A percentile compares a stretch with the other conserved stretches of the same genome.
These are phyloP conservation scores for Pyronema omphalodes DNA, from an alignment of 495 filamentous ascomycete genomes.

Conservation along the genomic window DNA sequence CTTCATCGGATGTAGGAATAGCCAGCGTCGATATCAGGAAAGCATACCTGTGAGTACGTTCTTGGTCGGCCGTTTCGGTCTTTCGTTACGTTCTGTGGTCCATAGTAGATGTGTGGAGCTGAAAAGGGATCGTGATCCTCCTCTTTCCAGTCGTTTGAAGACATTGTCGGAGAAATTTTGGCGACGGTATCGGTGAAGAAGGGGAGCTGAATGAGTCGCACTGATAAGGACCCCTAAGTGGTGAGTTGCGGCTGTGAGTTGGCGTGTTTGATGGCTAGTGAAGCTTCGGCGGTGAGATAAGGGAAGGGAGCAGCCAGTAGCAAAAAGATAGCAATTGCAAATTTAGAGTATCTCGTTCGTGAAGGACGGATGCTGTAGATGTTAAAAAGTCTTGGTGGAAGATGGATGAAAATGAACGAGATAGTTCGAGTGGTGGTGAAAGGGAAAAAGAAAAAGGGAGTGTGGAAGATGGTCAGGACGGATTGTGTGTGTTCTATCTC, in stretches of 20 bases:
- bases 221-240: no score
- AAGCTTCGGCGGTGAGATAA: neutral
- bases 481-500: neutral
- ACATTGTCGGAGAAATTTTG: neutral
- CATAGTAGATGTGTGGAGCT: slow-evolving; percentile 34
- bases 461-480: neutral
- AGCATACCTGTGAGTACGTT: slow-evolving; percentile 30
- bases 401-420: neutral
- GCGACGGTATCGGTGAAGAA: neutral
- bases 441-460: neutral
- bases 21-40: neutral
- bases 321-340: neutral
- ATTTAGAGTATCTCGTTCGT: neutral
- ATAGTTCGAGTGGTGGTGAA: neutral
- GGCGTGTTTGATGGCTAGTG: neutral
- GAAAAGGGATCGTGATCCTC: slow-evolving; percentile 30
- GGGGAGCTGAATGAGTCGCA: no score
- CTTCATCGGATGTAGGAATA: neutral
- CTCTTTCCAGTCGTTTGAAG: slow-evolving; percentile 3
- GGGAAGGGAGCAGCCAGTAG: neutral
- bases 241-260: neutral
- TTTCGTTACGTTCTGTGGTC: slow-evolving; percentile 25
- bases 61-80: slow-evolving; percentile 19
- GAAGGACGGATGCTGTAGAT: neutral
- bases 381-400: neutral